Conservation (phyloP, 202 grass and related monocot genomes). For the Setaria viridis region DNA sequence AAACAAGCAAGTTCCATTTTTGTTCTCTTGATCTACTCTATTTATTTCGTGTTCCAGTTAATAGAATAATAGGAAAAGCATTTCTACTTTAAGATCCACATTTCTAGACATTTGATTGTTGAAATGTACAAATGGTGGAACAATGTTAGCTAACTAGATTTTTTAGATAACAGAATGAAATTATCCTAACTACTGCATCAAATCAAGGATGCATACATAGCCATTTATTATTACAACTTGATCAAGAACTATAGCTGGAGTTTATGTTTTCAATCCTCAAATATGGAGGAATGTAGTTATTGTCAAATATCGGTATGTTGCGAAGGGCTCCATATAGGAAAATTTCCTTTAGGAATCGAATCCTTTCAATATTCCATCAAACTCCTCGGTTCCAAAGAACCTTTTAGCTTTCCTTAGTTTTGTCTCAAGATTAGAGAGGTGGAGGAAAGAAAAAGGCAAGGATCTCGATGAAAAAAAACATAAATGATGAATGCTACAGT, state of each 20-base stretch:
- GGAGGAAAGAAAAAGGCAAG: too few relatives aligned
- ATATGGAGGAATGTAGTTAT: not conserved
- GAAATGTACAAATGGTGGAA: too few relatives aligned
- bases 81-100: too few relatives aligned
- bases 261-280: not conserved
- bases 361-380: not conserved
- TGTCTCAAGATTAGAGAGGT: not conserved
- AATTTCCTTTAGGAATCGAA: not conserved
- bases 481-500: not conserved
- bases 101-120: too few relatives aligned
- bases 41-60: not conserved
- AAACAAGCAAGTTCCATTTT: not conserved
- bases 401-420: not conserved
- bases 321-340: not conserved
- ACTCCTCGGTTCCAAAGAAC: not conserved
- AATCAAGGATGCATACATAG: not conserved
- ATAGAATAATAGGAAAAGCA: too few relatives aligned
- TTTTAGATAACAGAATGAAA: not conserved
- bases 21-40: not conserved
- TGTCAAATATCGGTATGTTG: not conserved
- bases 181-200: not conserved
- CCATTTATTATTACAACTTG: not conserved
- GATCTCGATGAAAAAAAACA: not conserved
- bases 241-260: not conserved
- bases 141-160: too few relatives aligned